Evolutionary conservation across 78 protist species (phyloP).

Genomic region (Dictyostelium capitatum): DNA sequence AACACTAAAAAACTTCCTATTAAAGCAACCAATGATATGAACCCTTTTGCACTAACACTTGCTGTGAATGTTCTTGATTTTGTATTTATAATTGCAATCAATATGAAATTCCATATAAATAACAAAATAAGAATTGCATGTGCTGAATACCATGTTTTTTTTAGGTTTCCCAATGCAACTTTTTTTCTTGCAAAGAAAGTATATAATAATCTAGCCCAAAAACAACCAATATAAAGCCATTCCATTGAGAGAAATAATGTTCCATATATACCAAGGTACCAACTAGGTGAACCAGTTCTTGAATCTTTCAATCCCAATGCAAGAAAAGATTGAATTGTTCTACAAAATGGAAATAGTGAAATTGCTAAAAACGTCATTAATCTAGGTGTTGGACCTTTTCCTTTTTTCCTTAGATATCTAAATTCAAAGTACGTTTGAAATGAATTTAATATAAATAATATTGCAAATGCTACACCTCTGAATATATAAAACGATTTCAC

Average conservation of each 20-base stretch:
- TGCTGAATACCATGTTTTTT: constrained; percentile 53
- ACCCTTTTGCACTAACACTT: not conserved
- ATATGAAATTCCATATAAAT: not conserved
- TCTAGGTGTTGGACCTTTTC: constrained; percentile 29
- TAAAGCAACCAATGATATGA: constrained; percentile 4
- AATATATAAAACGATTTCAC: constrained; percentile 16
- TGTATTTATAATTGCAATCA: not conserved
- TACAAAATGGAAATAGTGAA: constrained; percentile 60
- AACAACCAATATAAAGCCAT: constrained; percentile 64
- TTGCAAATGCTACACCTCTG: not conserved
- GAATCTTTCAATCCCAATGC: not conserved
- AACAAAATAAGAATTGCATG: constrained; percentile 5
- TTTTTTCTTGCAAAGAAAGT: constrained; percentile 55
- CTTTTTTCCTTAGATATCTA: not conserved
- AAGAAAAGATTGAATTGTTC: not conserved
- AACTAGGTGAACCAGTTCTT: constrained; percentile 11
- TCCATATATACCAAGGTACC: constrained; percentile 3
- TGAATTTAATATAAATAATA: constrained; percentile 15
- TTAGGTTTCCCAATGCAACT: constrained; percentile 30
- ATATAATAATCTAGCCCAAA: constrained; percentile 55
- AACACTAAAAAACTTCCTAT: constrained; percentile 1
- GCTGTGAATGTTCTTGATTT: not conserved
- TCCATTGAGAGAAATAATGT: constrained; percentile 44
- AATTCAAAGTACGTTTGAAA: constrained; percentile 43
- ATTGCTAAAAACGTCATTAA: constrained; percentile 40